Base-by-base conservation (phyloP, 495 filamentous ascomycete genomes). In the Geopyxis carbonaria region DNA sequence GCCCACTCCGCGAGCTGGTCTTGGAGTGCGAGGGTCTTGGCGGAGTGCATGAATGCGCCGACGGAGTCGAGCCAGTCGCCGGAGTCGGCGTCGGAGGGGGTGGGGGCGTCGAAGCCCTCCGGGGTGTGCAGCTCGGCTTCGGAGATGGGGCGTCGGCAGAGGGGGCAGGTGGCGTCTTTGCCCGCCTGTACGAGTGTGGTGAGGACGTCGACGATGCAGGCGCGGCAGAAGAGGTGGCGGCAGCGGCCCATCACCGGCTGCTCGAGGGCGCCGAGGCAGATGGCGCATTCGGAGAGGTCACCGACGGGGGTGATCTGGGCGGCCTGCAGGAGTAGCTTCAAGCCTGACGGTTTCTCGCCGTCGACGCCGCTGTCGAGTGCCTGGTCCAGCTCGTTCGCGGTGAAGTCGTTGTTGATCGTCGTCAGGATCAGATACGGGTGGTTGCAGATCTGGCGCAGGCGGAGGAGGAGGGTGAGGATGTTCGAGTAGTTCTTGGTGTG, bases 391-490 rank as follows among this genome's bases (percentile, higher is more conserved):
- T 44, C 40, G 16, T 36, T 31, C 4, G 40, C 41, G 5, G 45
- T 48, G 31, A 49, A 45, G 16, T 36, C 16, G 5, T 44, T 31
- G 10, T 37, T 49, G 22, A 49, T 49, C 1, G 45, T 37, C 34
- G n/a, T 38, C 43, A 36, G 40, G 23, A 56, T 43, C 11, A 57
- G 30, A 20, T 46, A 45, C 0, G 53, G 51, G 28, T 57, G 53
- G 23, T 51, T 34, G 22, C 42, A 46, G 24, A 53, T 39, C 38
- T 56, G 53, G 8, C 53, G 43, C 19, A 57, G 30, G n/a, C 53
- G 31, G 18, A 57, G 16, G 14, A 57, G 22, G 24, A 56, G 41
- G 3, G 38, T 39, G 10, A 56, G 25, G 8, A 50, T 38, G 4
- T 37, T 7, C n/a, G 28, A 31, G 21, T 36, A 47, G 15, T 47